Base-by-base conservation (phyloP, 2,329 filamentous ascomycete species). In the Samsoniella hepiali region DNA sequence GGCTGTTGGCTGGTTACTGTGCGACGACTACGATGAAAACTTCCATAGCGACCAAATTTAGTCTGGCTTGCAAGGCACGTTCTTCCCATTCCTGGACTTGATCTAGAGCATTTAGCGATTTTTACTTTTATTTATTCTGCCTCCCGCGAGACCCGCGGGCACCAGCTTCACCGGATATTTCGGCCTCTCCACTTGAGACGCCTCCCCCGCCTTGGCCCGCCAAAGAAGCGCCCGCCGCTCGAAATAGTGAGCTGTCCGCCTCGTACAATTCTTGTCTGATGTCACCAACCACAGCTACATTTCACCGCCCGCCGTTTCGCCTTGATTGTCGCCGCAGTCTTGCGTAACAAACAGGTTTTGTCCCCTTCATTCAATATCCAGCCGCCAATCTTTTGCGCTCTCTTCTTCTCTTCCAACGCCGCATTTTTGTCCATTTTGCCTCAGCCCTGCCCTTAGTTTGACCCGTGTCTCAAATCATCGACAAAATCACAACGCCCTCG, bases 251-350 rank as follows among this genome's bases (percentile, higher is more conserved):
- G 15, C 40, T 40, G 3, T 17, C 38, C 29, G 22, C 34, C 51
- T 55, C 54, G 27, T 9, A 45, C 54, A 38, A 57, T 32, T 49
- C 56, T 13, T 50, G 29, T 27, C 56, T 50, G 32, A 58, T 58
- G 56, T 58, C 56, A 50, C 45, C 54, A 27, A 40, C 40, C 45
- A 50, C 34, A 22, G 29, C 44, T 27, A 15, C 27, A 40, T 45
- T 34, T 40, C 22, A 40, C 10, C 34, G 8, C 22, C 13, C 13
- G 31, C 57, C 15, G 13, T 29, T 3, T 22, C 38, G 22, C 44
- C 27, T 50, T 36, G 32, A 50, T 40, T 38, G n/a, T 40, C 32
- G 34, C 57, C 50, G 45, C 22, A 36, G 31, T 38, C 31, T 38
- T 32, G 50, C 34, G 31, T 5, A 34, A 50, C 22, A 59, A 58